Percentiles rank a stretch among this genome's conserved stretches.
phyloP scores from a whole-genome alignment of 2,329 filamentous ascomycete genomes.

The Talaromyces sp. region DNA sequence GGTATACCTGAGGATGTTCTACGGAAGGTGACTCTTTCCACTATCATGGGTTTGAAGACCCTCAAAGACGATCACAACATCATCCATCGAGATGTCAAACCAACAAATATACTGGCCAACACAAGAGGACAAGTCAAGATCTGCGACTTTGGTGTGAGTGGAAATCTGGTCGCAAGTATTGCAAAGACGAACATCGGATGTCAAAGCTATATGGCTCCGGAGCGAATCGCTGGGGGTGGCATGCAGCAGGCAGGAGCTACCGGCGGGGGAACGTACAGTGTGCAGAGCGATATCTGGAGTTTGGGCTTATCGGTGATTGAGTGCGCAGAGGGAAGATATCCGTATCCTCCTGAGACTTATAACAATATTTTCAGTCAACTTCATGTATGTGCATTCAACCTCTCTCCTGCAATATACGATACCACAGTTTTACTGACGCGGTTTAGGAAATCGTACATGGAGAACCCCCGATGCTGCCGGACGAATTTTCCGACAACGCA shows the following conservation, averaged over 20 bases:
- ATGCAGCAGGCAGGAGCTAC: constrained; percentile 67
- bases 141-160: constrained; percentile 96
- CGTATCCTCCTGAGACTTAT: constrained; percentile 94
- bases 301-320: constrained; percentile 92
- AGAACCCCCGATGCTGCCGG: constrained; percentile 84
- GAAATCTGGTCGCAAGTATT: constrained; percentile 94
- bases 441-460: constrained; percentile 94
- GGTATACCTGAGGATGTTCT: constrained; percentile 86
- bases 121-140: constrained; percentile 90
- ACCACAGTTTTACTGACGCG: too few species aligned
- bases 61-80: constrained; percentile 99
- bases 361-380: constrained; percentile 98
- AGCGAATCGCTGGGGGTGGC: constrained; percentile 84
- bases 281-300: constrained; percentile 98
- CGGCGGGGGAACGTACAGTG: constrained; percentile 84
- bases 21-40: constrained; percentile 84
- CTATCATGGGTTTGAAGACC: constrained; percentile 84
- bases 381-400: constrained; percentile 64
- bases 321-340: constrained; percentile 89
- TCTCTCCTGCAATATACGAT: too few species aligned
- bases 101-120: constrained; percentile 96
- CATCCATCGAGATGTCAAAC: constrained; percentile 97
- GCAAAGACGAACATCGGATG: constrained; percentile 98
- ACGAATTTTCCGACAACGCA: constrained; percentile 73
- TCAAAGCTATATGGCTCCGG: constrained; percentile 98